Conservation (phyloP, 768 basidiomycete species). For the Naganishia vishniacii region DNA sequence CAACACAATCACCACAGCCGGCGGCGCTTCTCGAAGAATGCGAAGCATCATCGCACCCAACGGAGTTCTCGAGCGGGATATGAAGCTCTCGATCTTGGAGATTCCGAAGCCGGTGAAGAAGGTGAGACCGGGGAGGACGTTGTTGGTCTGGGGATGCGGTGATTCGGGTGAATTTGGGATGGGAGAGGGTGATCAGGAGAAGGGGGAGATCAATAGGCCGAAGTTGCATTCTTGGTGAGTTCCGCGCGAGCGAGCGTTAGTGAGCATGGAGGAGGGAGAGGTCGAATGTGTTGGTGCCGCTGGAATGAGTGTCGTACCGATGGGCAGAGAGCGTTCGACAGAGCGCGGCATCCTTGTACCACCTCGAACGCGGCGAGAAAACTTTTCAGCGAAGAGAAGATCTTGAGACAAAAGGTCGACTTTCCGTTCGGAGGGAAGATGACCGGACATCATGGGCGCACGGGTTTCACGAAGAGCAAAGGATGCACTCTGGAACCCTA, state of each 20-base stretch:
- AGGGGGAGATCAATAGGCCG: constrained; percentile 71
- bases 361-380: no score
- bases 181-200: constrained; percentile 54
- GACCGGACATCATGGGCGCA: no score
- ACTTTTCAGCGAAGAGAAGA: no score
- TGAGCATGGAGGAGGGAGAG: not conserved
- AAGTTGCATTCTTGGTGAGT: constrained; percentile 62
- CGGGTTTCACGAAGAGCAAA: no score
- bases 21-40: not conserved
- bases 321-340: no score
- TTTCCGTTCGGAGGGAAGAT: no score
- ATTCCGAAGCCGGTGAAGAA: not conserved
- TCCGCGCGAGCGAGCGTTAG: not conserved
- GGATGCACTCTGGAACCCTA: no score
- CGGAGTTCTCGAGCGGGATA: not conserved
- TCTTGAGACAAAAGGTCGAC: no score
- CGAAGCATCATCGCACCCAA: constrained; percentile 1
- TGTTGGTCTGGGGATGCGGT: constrained; percentile 83
- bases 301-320: no score
- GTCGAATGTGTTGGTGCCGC: not conserved
- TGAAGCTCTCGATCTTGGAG: not conserved
- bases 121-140: constrained; percentile 19
- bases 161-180: constrained; percentile 95
- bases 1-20: not conserved
- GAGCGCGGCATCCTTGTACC: no score